Conservation (phyloP, 106 monocot genomes). For the Dendrobium nobile region DNA sequence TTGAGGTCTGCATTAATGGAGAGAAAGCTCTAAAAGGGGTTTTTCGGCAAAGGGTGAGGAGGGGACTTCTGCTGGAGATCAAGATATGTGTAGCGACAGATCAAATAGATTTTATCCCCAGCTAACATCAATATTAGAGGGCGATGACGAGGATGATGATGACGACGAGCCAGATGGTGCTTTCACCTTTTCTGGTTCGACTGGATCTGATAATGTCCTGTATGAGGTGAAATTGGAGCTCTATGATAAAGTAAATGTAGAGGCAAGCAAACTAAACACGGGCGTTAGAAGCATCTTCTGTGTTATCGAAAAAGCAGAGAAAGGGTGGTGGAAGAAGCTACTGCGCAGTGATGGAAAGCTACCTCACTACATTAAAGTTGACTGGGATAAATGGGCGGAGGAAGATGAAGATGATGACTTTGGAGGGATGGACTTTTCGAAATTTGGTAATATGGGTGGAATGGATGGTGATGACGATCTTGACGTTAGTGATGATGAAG, state of each 20-base stretch:
- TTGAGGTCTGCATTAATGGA: no score
- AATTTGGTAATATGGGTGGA: slow-evolving; percentile 56
- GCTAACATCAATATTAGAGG: no score
- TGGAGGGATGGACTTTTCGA: slow-evolving; percentile 81
- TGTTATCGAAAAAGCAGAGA: slow-evolving; percentile 62
- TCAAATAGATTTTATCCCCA: no score
- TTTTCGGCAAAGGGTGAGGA: no score
- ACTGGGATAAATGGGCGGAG: slow-evolving; percentile 92
- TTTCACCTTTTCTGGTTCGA: slow-evolving; percentile 64
- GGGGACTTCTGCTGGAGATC: no score
- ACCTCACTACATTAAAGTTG: slow-evolving; percentile 84
- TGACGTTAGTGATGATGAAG: slow-evolving; percentile 65
- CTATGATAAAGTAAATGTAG: slow-evolving; percentile 74
- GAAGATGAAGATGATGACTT: slow-evolving; percentile 68
- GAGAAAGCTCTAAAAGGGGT: no score
- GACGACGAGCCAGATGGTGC: slow-evolving; percentile 42
- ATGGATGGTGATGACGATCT: slow-evolving; percentile 43
- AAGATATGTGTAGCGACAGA: no score
- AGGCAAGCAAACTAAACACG: slow-evolving; percentile 81
- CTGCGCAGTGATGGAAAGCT: slow-evolving; percentile 56
- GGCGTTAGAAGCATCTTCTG: slow-evolving; percentile 75
- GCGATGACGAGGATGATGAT: no score
- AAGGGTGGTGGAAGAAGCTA: slow-evolving; percentile 77
- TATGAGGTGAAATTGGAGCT: slow-evolving; percentile 75
- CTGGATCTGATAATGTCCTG: slow-evolving; percentile 39